Conservation (phyloP, 192 early-diverging fungal genomes). For the Coemansia sp. region DNA sequence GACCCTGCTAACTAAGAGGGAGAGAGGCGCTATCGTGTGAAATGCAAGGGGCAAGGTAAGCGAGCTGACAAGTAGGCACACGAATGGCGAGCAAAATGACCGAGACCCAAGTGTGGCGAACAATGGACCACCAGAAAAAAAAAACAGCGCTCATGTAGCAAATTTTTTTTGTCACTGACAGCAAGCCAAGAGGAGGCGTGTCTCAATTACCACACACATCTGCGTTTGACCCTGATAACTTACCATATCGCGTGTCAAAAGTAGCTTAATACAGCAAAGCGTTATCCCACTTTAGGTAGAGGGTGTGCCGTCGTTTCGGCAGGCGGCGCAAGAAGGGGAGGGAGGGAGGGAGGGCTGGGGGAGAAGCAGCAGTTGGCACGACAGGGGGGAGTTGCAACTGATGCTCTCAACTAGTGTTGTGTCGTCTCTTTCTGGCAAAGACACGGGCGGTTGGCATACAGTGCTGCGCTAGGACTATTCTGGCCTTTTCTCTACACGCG, state of each 20-base stretch:
- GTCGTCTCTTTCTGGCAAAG: not conserved
- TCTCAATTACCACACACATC: not conserved
- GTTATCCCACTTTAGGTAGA: not conserved
- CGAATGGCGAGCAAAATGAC: slow-evolving; percentile 3
- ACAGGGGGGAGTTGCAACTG: not conserved
- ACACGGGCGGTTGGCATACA: not conserved
- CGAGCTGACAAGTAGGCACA: not conserved
- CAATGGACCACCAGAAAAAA: not conserved
- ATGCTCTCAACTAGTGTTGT: not conserved
- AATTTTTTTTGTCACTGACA: not conserved
- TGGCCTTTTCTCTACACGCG: not conserved
- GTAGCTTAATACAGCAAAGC: slow-evolving; percentile 5
- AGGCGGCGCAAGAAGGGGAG: not conserved
- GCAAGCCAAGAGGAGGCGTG: not conserved
- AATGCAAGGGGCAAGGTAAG: not conserved
- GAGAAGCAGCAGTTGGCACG: not conserved
- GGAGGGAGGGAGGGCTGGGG: not conserved
- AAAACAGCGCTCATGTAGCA: not conserved
- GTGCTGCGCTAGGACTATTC: not conserved
- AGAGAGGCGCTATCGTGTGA: slow-evolving; percentile 1
- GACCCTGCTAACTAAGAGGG: not conserved
- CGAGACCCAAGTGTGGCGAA: not conserved
- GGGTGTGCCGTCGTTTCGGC: not conserved
- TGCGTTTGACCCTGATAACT: not conserved
- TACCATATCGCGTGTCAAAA: slow-evolving; percentile 11